A percentile compares a stretch with the other conserved stretches of the same genome.
Conservation (phyloP, 176 grass and related monocot genomes). For the Aegilops speltoides region DNA sequence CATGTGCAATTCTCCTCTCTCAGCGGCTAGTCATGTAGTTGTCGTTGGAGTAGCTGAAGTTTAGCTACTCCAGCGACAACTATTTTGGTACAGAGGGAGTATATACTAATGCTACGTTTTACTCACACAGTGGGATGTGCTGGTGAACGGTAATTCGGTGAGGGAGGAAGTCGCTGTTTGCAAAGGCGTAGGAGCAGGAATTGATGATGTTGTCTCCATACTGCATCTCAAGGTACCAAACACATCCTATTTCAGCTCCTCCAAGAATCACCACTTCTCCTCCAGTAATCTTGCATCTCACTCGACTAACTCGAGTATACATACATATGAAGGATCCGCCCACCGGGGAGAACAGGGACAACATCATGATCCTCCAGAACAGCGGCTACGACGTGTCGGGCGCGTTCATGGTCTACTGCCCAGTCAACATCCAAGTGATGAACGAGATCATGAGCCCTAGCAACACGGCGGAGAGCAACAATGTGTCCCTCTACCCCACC, state of each 20-base stretch:
- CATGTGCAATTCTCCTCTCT: slow-evolving; percentile 9
- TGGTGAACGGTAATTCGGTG: slow-evolving; percentile 32
- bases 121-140: slow-evolving; percentile 55
- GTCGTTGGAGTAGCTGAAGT: no score
- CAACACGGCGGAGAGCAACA: neutral
- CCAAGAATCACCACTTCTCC: neutral
- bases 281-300: neutral
- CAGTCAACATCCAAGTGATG: slow-evolving; percentile 32
- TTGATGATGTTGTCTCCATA: slow-evolving; percentile 50
- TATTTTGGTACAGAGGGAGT: no score
- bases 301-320: neutral
- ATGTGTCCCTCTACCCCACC: neutral
- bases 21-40: neutral
- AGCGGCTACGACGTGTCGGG: slow-evolving; percentile 38
- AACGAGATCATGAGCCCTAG: slow-evolving; percentile 3
- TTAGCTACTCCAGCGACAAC: no score
- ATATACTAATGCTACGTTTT: neutral
- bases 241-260: neutral
- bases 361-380: slow-evolving; percentile 66
- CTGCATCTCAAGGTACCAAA: slow-evolving; percentile 43
- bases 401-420: slow-evolving; percentile 58
- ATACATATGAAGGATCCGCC: neutral
- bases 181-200: slow-evolving; percentile 15
- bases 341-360: neutral
- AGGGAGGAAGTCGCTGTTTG: slow-evolving; percentile 45